Evolutionary conservation across 352 stramenopile species (phyloP).

Genomic region (Phytopythium delawarense): DNA sequence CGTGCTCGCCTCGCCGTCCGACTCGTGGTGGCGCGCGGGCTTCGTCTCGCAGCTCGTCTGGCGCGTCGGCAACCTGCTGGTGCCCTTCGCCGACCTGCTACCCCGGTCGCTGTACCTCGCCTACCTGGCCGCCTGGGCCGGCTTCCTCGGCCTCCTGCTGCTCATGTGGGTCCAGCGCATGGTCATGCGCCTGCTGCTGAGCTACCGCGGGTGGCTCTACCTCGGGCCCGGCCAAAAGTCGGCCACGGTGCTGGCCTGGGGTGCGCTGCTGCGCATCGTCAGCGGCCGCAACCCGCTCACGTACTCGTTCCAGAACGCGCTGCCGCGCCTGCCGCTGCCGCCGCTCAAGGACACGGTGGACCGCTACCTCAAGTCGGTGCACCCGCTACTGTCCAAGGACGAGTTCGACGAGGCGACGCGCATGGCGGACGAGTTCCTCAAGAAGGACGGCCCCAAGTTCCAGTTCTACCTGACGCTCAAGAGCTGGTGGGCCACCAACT

Average conservation of each 20-base stretch:
- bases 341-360: slow-evolving; percentile 91
- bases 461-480: slow-evolving; percentile 90
- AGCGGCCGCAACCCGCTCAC: slow-evolving; percentile 77
- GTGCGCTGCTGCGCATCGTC: slow-evolving; percentile 76
- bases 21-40: slow-evolving; percentile 86
- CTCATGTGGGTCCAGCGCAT: slow-evolving; percentile 86
- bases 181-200: slow-evolving; percentile 76
- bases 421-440: slow-evolving; percentile 84
- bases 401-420: slow-evolving; percentile 88
- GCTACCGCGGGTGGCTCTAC: slow-evolving; percentile 88
- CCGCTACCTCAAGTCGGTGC: slow-evolving; percentile 90
- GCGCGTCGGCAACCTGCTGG: slow-evolving; percentile 73
- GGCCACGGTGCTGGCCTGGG: slow-evolving; percentile 66
- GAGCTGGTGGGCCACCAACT: slow-evolving; percentile 88
- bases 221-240: slow-evolving; percentile 64
- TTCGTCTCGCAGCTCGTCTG: slow-evolving; percentile 72
- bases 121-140: slow-evolving; percentile 79
- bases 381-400: slow-evolving; percentile 82
- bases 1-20: slow-evolving; percentile 47
- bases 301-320: slow-evolving; percentile 89
- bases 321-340: slow-evolving; percentile 92
- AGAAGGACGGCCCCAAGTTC: slow-evolving; percentile 86
- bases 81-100: slow-evolving; percentile 62
- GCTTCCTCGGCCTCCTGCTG: slow-evolving; percentile 74
- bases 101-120: slow-evolving; percentile 74